Evolutionary conservation across 441 rosid genomes (phyloP).

Genomic region (Biscutella laevigata): DNA sequence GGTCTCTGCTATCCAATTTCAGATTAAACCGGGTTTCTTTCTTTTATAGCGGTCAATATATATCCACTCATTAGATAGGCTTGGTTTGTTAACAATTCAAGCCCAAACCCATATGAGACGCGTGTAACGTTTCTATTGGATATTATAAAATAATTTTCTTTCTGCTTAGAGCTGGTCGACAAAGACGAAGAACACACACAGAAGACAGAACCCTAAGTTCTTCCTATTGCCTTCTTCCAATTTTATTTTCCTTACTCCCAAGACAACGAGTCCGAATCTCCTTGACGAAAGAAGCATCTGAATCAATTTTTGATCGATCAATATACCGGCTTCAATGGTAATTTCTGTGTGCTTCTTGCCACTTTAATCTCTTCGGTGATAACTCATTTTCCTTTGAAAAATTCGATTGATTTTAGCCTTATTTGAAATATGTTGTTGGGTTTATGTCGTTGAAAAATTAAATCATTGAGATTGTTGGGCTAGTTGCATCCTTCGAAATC

Average conservation of each 20-base stretch:
- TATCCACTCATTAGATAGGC: not conserved
- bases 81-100: not conserved
- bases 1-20: no score
- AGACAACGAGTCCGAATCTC: not conserved
- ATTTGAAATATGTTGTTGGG: not conserved
- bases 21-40: not conserved
- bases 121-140: not conserved
- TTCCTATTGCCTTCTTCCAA: conserved; percentile 10
- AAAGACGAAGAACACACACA: no score
- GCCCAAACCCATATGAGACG: not conserved
- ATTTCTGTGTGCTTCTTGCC: not conserved
- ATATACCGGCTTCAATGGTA: conserved; percentile 17
- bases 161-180: no score
- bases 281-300: not conserved
- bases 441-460: not conserved
- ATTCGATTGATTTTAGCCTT: not conserved
- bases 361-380: not conserved
- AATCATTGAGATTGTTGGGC: not conserved
- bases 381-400: not conserved
- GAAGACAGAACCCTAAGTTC: conserved; percentile 28
- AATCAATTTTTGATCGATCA: not conserved
- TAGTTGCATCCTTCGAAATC: not conserved
- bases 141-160: not conserved
- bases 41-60: not conserved
- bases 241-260: not conserved